A percentile compares a stretch with the other conserved stretches of the same genome.
These are phyloP conservation scores for Pharus latifolius DNA, from an alignment of 176 grass and related monocot species.

Conservation along the genomic window DNA sequence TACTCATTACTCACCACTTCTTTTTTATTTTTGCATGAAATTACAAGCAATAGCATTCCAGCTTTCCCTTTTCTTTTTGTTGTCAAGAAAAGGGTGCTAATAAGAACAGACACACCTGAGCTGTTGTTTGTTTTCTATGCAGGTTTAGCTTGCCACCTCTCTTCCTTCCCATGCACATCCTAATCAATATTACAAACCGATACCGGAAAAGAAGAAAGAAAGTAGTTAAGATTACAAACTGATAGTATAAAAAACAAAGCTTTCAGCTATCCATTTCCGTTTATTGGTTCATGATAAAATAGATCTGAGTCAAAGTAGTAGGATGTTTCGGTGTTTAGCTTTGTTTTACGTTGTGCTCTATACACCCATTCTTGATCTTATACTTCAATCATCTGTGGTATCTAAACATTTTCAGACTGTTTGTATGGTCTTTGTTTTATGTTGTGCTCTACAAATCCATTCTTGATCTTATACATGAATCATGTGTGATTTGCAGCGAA, in stretches of 20 bases:
- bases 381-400: slow-evolving; percentile 10
- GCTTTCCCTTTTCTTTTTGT: background rate
- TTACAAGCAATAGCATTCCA: background rate
- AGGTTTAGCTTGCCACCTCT: too few relatives aligned
- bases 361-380: background rate
- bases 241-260: background rate
- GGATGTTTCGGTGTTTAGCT: background rate
- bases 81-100: background rate
- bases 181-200: background rate
- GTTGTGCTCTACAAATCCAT: background rate
- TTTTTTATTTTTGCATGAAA: background rate
- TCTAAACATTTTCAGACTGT: too few relatives aligned
- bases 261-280: background rate
- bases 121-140: too few relatives aligned
- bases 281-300: background rate
- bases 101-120: background rate
- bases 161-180: background rate
- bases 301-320: background rate
- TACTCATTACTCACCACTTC: background rate
- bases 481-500: slow-evolving; percentile 47
- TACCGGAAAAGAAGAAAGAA: background rate
- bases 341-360: background rate
- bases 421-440: background rate
- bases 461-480: background rate
- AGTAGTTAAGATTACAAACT: background rate